Evolutionary conservation across 2,329 filamentous ascomycete genomes (phyloP), one percentile per base, ranked within the genome.

Genomic region (Fusarium anguioides): DNA sequence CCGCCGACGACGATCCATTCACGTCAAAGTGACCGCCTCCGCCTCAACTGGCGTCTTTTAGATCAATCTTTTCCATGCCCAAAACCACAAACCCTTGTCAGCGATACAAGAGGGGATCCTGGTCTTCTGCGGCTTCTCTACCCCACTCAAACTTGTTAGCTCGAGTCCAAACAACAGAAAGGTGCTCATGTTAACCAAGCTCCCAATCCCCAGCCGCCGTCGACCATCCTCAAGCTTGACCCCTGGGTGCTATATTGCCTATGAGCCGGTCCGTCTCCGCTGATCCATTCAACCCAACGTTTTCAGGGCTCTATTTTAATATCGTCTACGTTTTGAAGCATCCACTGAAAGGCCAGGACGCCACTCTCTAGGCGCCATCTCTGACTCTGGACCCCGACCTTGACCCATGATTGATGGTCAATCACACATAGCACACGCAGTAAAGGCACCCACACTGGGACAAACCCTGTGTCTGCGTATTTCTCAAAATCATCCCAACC

Each of bases 281-380:
- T 74, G 70, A 72, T 72, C 70, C 70, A 72, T 72, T 64, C 60
- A 66, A 71, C 67, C 69, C 62, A 75, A 68, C 71, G 66, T 70
- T 66, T 65, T 65, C 68, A 74, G 67, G 61, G 72, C 74, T 76
- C 79, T 82, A 80, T 81, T 82, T 81, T 82, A 79, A 82, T 80
- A 80, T 78, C 37, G 75, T 72, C 71, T 75, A 66, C 72, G 67
- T 66, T 61, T n/a, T 67, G 52, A 68, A 54, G 72, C 77, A 74
- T 78, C 81, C 81, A 82, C 75, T 81, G 75, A 80, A 77, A 80
- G 74, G 75, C 75, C 76, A 75, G 74, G 68, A 75, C 75, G 74
- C 74, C 70, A 70, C 74, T 71, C 67, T 71, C 72, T 81, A 82
- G 78, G 77, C 81, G 81, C 81, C 80, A 75, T 76, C 77, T 80